These are phyloP conservation scores for Leucogyrophana mollusca DNA, from an alignment of 768 basidiomycete genomes.

Conservation along the genomic window DNA sequence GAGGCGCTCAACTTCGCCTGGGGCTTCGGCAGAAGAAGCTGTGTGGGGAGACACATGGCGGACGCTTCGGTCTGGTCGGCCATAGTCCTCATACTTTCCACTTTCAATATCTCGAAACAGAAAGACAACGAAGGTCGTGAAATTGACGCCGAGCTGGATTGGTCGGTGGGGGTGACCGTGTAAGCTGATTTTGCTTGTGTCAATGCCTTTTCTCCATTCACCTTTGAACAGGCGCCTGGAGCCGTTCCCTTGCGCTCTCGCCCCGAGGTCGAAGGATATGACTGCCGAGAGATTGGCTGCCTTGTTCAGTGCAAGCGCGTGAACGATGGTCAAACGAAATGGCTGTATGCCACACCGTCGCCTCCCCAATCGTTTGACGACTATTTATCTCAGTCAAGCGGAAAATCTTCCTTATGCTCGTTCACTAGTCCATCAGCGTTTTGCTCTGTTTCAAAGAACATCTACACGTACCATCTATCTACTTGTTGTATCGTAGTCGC, in stretches of 20 bases:
- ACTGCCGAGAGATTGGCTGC: conserved; percentile 8
- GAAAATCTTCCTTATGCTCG: no score
- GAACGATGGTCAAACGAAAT: no score
- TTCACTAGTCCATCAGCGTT: no score
- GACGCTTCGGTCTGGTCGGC: conserved; percentile 21
- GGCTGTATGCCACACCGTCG: no score
- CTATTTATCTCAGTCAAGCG: no score
- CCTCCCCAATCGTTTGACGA: no score
- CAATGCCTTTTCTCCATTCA: no score
- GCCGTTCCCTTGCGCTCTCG: conserved; percentile 8
- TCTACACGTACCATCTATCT: no score
- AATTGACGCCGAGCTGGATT: conserved; percentile 16
- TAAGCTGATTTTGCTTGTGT: not conserved
- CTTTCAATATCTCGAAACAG: conserved; percentile 14
- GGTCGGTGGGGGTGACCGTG: conserved; percentile 8
- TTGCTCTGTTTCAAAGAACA: no score
- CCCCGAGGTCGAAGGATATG: conserved; percentile 3
- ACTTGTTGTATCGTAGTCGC: no score
- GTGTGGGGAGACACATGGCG: conserved; percentile 26
- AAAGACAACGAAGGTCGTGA: conserved; percentile 18
- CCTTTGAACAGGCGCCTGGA: conserved; percentile 5
- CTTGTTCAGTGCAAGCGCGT: conserved; percentile 2
- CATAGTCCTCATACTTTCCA: conserved; percentile 16
- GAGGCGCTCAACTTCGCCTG: conserved; percentile 15
- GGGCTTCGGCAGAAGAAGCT: conserved; percentile 28